phyloP scores from a whole-genome alignment of 1,139 yeast species.

The Yamadazyma membranifaciens region DNA sequence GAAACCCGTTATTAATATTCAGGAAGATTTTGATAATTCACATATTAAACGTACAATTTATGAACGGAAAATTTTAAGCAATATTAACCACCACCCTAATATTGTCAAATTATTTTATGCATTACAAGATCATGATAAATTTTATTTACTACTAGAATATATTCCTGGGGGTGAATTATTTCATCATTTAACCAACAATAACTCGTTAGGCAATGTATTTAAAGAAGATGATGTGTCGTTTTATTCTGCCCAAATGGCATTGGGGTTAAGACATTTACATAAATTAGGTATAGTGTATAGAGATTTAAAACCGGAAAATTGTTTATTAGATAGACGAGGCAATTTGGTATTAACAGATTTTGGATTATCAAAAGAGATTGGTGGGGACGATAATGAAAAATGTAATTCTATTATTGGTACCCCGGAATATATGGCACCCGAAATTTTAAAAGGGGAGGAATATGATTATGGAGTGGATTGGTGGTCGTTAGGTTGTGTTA shows the following conservation, averaged over 20 bases:
- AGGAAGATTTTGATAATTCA: constrained; percentile 11
- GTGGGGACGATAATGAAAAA: constrained; percentile 23
- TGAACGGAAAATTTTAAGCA: constrained; percentile 68
- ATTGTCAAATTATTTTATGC: constrained; percentile 36
- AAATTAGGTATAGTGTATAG: constrained; percentile 47
- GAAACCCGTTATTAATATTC: constrained; percentile 31
- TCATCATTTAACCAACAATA: constrained; percentile 29
- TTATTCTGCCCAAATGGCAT: constrained; percentile 35
- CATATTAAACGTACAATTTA: constrained; percentile 57
- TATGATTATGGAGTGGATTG: constrained; percentile 35
- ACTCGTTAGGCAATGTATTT: constrained; percentile 25
- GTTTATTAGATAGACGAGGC: constrained; percentile 72
- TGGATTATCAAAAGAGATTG: constrained; percentile 77
- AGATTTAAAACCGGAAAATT: constrained; percentile 89
- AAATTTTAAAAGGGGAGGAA: constrained; percentile 30
- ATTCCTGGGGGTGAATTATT: constrained; percentile 38
- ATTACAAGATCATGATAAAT: constrained; percentile 31
- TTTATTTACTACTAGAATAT: constrained; percentile 33
- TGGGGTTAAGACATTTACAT: constrained; percentile 31
- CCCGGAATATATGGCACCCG: constrained; percentile 51
- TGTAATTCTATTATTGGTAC: constrained; percentile 85
- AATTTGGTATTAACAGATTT: constrained; percentile 84
- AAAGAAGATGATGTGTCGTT: constrained; percentile 34
- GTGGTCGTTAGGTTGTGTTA: constrained; percentile 41
- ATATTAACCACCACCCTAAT: constrained; percentile 43